These are phyloP conservation scores for Exserohilum rostratum DNA, from an alignment of 2,329 filamentous ascomycete genomes.

Conservation along the genomic window DNA sequence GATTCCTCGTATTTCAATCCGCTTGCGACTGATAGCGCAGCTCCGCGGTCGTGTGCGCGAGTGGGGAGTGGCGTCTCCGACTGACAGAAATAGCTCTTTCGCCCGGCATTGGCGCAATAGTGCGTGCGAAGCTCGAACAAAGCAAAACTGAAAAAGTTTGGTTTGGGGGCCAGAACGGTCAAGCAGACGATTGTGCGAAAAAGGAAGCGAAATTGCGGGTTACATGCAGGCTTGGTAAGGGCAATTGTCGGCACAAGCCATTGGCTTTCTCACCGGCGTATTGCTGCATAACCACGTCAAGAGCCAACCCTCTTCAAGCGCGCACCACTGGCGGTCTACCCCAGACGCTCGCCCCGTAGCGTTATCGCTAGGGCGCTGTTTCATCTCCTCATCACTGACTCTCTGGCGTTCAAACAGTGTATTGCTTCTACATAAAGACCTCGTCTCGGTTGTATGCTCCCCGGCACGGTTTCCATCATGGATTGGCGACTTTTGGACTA, in stretches of 20 bases:
- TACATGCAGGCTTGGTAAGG: slow-evolving; percentile 41
- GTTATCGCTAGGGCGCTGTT: slow-evolving; percentile 29
- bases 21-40: slow-evolving; percentile 10
- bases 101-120: slow-evolving; percentile 14
- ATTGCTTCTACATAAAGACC: slow-evolving; percentile 16
- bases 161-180: slow-evolving; percentile 41
- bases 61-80: slow-evolving; percentile 21
- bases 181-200: slow-evolving; percentile 28
- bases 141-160: slow-evolving; percentile 17
- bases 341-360: slow-evolving; percentile 36
- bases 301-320: slow-evolving; percentile 31
- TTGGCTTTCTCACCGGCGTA: slow-evolving; percentile 40
- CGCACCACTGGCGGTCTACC: slow-evolving; percentile 33
- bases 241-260: slow-evolving; percentile 42
- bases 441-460: slow-evolving; percentile 27
- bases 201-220: slow-evolving; percentile 37
- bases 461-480: slow-evolving; percentile 42
- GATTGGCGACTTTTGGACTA: slow-evolving; percentile 48
- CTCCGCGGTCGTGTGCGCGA: slow-evolving; percentile 13
- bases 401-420: slow-evolving; percentile 22
- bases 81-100: slow-evolving; percentile 14
- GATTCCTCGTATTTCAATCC: background rate
- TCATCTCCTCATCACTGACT: slow-evolving; percentile 16
- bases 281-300: slow-evolving; percentile 48
- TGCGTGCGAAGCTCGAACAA: slow-evolving; percentile 17